Evolutionary conservation across 2,329 filamentous ascomycete species (phyloP).

Genomic region (Colletotrichum euphorbiae): DNA sequence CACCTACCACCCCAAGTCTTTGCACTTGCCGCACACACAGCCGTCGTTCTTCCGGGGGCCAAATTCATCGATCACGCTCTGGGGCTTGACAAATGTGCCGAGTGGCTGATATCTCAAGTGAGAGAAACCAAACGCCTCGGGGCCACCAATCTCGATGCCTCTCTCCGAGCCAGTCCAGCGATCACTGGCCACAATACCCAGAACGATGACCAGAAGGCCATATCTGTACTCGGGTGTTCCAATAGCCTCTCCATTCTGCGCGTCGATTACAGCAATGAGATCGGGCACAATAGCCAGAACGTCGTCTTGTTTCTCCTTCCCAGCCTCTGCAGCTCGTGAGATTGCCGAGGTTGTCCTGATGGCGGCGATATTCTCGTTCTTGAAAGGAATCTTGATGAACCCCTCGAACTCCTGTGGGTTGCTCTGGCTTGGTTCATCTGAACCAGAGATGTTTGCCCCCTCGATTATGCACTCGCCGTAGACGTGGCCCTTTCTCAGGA

Average conservation of each 20-base stretch:
- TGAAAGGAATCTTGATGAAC: conserved; percentile 74
- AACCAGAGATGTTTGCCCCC: conserved; percentile 54
- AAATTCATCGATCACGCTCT: conserved; percentile 66
- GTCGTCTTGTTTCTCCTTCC: conserved; percentile 47
- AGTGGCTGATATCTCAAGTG: conserved; percentile 61
- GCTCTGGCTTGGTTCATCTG: conserved; percentile 25
- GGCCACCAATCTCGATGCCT: conserved; percentile 63
- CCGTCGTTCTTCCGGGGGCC: conserved; percentile 10
- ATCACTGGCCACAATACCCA: conserved; percentile 59
- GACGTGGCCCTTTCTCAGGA: conserved; percentile 66
- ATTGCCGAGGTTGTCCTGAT: conserved; percentile 47
- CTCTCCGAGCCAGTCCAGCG: conserved; percentile 58
- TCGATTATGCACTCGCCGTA: conserved; percentile 71
- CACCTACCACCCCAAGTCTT: conserved; percentile 1
- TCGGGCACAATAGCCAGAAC: conserved; percentile 67
- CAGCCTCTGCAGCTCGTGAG: conserved; percentile 48
- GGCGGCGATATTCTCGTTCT: conserved; percentile 76
- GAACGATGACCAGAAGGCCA: conserved; percentile 62
- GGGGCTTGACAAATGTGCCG: conserved; percentile 61
- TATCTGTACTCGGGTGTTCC: conserved; percentile 68
- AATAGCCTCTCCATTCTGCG: conserved; percentile 67
- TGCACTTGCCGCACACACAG: conserved; percentile 9
- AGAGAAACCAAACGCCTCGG: conserved; percentile 59
- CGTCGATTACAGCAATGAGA: conserved; percentile 65
- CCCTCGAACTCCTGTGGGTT: conserved; percentile 52